phyloP scores from a whole-genome alignment of 371 early-diverging fungal species.

The Mucor sp. region DNA sequence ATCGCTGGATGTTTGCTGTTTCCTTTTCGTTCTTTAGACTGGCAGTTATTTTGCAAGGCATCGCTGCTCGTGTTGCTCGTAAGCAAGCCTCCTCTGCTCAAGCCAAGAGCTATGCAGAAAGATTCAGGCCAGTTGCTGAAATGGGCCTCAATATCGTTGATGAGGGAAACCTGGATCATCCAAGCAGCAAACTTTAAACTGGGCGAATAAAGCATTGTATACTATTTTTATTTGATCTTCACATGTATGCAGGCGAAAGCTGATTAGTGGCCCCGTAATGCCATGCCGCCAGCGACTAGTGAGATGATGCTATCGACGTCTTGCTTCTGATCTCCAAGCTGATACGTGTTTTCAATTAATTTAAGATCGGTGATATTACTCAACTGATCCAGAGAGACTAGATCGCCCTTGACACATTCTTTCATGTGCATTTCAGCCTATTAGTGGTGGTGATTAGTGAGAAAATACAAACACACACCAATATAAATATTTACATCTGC shows the following conservation, averaged over 20 bases:
- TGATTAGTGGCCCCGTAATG: slow-evolving; percentile 35
- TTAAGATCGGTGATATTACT: slow-evolving; percentile 27
- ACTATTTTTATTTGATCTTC: not conserved
- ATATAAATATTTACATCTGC: slow-evolving; percentile 32
- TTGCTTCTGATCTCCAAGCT: slow-evolving; percentile 18
- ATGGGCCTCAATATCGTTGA: slow-evolving; percentile 41
- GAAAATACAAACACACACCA: not conserved
- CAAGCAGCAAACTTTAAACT: slow-evolving; percentile 10
- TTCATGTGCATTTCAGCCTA: slow-evolving; percentile 40
- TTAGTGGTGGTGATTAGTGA: not conserved
- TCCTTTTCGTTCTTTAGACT: slow-evolving; percentile 65
- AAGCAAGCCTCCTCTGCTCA: slow-evolving; percentile 85
- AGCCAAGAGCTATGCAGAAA: slow-evolving; percentile 59
- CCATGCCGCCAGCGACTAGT: slow-evolving; percentile 43
- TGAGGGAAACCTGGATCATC: slow-evolving; percentile 27
- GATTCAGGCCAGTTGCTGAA: slow-evolving; percentile 37
- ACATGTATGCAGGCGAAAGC: not conserved
- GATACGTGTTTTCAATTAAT: slow-evolving; percentile 46
- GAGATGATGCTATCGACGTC: slow-evolving; percentile 22
- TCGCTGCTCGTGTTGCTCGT: slow-evolving; percentile 84
- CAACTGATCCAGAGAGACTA: slow-evolving; percentile 35
- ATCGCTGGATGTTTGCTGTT: slow-evolving; percentile 58
- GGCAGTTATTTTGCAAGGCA: slow-evolving; percentile 83
- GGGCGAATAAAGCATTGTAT: not conserved
- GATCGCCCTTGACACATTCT: slow-evolving; percentile 41